Evolutionary conservation across 106 monocot genomes (phyloP), one percentile per base, ranked within the genome.

Genomic region (Dendrobium nobile): DNA sequence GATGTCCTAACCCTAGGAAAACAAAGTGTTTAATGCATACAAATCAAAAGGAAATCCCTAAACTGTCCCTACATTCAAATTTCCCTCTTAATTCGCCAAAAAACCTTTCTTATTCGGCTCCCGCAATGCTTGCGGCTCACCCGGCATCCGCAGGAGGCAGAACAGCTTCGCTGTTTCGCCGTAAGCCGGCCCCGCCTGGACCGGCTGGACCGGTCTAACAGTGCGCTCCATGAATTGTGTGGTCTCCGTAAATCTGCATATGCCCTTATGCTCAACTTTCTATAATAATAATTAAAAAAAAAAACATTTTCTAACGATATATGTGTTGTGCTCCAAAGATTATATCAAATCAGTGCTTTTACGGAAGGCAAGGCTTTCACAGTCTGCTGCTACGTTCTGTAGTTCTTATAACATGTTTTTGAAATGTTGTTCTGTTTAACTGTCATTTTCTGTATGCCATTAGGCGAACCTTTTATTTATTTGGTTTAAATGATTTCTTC

Each of bases 401-500:
- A 61, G 6, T 61, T 61, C 61, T 61, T 22, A 61, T 61, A 61
- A 61, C 61, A 22, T 61, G 20, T 22, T 1, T n/a, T 61, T 61
- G 61, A 61, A 2, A 61, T 61, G 7, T 7, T 19, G 61, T 22
- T 61, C 61, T 24, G 22, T 61, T 61, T 61, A 24, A 51, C 10
- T n/a, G 22, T 61, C 22, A 61, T 61, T 22, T 61, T 70, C 15
- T 37, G 15, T 37, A 37, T 70, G 15, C 37, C 33, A 41, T 76
- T 7, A 31, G 9, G n/a, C 11, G 40, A 48, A 76, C 48, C 20
- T 10, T 76, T 18, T 48, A 76, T 51, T 76, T 48, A 76, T 76
- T 47, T 76, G 18, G 27, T 76, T 76, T 24, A 27, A 42, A 17
- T 73, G 3, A 67, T 19, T 59, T 75, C 18, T 85, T 48, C 86